Conservation (phyloP, 192 early-diverging fungal species). For the Dimargaris verticillata region DNA sequence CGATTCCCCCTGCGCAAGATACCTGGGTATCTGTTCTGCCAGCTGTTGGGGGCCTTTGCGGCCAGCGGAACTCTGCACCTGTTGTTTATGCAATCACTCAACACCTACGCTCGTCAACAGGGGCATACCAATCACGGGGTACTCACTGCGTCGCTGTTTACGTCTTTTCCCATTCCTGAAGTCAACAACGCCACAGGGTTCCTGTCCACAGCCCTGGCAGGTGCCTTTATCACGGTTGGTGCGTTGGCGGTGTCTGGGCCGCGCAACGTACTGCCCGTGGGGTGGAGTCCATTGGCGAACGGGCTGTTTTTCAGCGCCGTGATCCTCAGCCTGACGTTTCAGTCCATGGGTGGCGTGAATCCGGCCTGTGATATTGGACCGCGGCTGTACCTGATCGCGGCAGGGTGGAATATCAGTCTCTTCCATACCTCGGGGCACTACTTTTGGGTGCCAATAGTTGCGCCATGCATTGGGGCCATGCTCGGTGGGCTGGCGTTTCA, state of each 20-base stretch:
- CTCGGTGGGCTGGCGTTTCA: conserved; percentile 38
- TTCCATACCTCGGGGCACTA: conserved; percentile 49
- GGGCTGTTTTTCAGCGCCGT: conserved; percentile 42
- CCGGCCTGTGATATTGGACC: conserved; percentile 68
- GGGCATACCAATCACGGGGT: conserved; percentile 21
- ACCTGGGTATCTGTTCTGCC: conserved; percentile 41
- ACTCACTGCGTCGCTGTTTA: conserved; percentile 46
- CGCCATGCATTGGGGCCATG: conserved; percentile 44
- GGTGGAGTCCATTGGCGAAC: conserved; percentile 34
- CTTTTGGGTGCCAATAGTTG: conserved; percentile 49
- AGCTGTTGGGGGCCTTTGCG: conserved; percentile 51
- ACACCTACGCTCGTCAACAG: conserved; percentile 31
- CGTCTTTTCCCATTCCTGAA: conserved; percentile 33
- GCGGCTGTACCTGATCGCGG: conserved; percentile 46
- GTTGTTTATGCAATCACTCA: conserved; percentile 39
- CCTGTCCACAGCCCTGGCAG: conserved; percentile 48
- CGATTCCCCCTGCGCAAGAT: conserved; percentile 57
- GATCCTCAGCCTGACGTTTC: conserved; percentile 39
- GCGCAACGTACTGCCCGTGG: conserved; percentile 34
- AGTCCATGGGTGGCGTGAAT: conserved; percentile 52
- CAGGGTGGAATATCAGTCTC: conserved; percentile 43
- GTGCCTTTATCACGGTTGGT: conserved; percentile 41
- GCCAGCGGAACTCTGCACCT: conserved; percentile 47
- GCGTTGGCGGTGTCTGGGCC: conserved; percentile 43
- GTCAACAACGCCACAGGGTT: conserved; percentile 37